Base-by-base conservation (phyloP, 2,329 filamentous ascomycete genomes). In the Monilinia aucupariae region DNA sequence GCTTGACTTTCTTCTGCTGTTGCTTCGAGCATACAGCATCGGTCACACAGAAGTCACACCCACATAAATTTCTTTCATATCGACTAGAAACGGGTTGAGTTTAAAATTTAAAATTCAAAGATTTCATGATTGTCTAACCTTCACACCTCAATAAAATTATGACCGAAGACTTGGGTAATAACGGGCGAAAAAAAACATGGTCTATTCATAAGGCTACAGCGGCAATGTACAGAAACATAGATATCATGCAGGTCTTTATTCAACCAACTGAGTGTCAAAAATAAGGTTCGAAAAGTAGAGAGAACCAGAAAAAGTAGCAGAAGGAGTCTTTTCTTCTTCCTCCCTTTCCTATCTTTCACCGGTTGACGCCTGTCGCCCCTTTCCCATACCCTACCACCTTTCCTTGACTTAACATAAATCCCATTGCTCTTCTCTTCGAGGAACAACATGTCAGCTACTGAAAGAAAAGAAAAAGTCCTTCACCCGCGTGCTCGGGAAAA, bases 201-300 rank as follows among this genome's bases (percentile, higher is more conserved):
- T 71, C 67, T 70, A 70, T 71, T 71, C 67, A 47, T 70, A 69
- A 66, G 62, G 67, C 65, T 70, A 71, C 68, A 69, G 45, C 64
- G 67, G 62, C 68, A 70, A 68, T 70, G 62, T 71, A 71, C 68
- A 71, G 63, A 67, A 66, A 68, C 47, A 53, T 61, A 62, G 60
- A 63, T 60, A 59, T 53, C 59, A 62, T 62, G 59, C 45, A 30
- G 52, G 39, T 45, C 32, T 62, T 58, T 56, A 56, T 56, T 67
- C 58, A 66, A 66, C 59, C 62, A 60, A 59, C 61, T 51, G 59
- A 66, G 65, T 34, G 41, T 58, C 53, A 45, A 66, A 59, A 54
- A 45, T 20, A 45, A 27, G 17, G 41, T 48, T 37, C n/a, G 53
- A 41, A 60, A 61, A 45, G 12, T 25, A 17, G 34, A 61, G 48